Evolutionary conservation across 2,329 filamentous ascomycete genomes (phyloP), one percentile per base, ranked within the genome.

Genomic region (Pestalotiopsis sp.): DNA sequence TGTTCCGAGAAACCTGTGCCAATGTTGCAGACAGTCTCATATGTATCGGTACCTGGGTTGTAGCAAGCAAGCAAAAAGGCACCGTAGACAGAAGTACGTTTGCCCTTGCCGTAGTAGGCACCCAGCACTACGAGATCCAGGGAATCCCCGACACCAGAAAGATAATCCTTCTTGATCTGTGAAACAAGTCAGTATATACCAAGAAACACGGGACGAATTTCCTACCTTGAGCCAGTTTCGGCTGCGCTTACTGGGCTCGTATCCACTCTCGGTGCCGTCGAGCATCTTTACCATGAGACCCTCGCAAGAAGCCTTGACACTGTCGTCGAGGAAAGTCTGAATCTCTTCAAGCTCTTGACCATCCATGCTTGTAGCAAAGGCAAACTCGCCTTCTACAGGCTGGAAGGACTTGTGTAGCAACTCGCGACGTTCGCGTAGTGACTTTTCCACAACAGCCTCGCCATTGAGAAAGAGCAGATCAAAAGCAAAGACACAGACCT

Each of bases 241-340:
- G 80, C 93, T 97, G 71, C 96, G 91, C 78, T 97, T 97, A 75
- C 93, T 97, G 22, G 96, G 96, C 81, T 98, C 95, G 77, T 99
- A 99, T 74, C 93, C 93, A 73, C 93, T 97, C 80, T 98, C 95
- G 6, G 88, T 84, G 0, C 95, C 96, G 78, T 98, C 95, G 68
- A 99, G 82, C 96, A 99, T 99, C 84, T 99, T 99, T 14, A 99
- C 96, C 96, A 99, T 99, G 65, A 99, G 84, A 11, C 96, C 96
- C 83, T 99, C 96, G 76, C 96, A 99, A 0, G 94, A 97, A 2
- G 94, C 93, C 79, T 97, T 97, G 71, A 99, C 92, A 74, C 93
- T 96, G 68, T 98, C 95, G 75, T 99, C 96, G 2, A 99, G 86
- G 74, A 99, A 92, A 1, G 85, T 86, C 76, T 98, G 95, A 66